Conservation (phyloP, 2,329 filamentous ascomycete species). For the Falciphora oryzae region DNA sequence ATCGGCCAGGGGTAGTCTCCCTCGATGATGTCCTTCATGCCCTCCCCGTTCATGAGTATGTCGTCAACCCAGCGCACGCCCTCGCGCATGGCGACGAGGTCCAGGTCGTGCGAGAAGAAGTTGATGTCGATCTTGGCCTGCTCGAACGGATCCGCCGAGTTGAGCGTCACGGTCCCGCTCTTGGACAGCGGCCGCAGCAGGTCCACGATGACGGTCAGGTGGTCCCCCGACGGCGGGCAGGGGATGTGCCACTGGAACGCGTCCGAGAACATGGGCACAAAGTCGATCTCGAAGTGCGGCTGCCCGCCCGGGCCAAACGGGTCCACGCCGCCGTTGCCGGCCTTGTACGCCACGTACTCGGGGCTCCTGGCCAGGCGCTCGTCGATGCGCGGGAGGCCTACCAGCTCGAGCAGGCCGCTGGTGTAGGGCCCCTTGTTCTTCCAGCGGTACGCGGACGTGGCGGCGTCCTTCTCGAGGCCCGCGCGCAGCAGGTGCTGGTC, state of each 20-base stretch:
- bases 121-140: conserved; percentile 55
- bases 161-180: conserved; percentile 49
- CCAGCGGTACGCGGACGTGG: conserved; percentile 29
- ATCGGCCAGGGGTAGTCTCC: conserved; percentile 56
- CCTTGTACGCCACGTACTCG: conserved; percentile 38
- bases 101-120: conserved; percentile 50
- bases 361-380: conserved; percentile 41
- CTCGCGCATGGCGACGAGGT: conserved; percentile 52
- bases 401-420: conserved; percentile 40
- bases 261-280: conserved; percentile 50
- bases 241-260: conserved; percentile 45
- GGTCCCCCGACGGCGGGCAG: conserved; percentile 35
- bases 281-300: conserved; percentile 58
- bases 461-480: conserved; percentile 27
- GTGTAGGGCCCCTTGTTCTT: conserved; percentile 33
- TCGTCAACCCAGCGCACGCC: conserved; percentile 52
- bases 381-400: conserved; percentile 53
- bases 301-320: conserved; percentile 49
- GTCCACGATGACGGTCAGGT: conserved; percentile 51
- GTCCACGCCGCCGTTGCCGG: conserved; percentile 38
- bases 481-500: conserved; percentile 35
- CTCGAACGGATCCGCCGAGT: conserved; percentile 49
- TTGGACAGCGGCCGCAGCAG: conserved; percentile 35
- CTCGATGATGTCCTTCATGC: conserved; percentile 47
- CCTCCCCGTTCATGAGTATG: conserved; percentile 49